phyloP scores from a whole-genome alignment of 257 asterid genomes.

The Salvia hispanica region DNA sequence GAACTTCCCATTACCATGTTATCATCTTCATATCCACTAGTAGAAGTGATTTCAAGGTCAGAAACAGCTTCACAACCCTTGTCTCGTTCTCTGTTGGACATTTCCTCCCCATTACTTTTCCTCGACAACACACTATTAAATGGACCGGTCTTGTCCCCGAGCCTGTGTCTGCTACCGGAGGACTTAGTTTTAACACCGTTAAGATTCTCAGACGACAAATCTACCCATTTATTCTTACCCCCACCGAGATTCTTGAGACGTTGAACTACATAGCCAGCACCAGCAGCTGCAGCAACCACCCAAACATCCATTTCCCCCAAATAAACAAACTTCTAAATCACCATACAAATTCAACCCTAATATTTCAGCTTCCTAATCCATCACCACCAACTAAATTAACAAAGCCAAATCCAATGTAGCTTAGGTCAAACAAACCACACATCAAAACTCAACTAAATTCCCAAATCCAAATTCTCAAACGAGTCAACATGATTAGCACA shows the following conservation, averaged over 20 bases:
- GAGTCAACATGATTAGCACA: conserved; percentile 25
- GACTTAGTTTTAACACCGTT: conserved; percentile 33
- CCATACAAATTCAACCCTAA: conserved; percentile 15
- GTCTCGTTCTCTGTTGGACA: conserved; percentile 32
- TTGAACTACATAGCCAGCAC: conserved; percentile 70
- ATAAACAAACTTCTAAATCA: conserved; percentile 26
- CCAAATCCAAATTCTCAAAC: conserved; percentile 19
- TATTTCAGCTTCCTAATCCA: conserved; percentile 26
- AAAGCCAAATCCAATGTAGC: not conserved
- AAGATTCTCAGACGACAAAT: conserved; percentile 38
- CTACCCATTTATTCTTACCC: conserved; percentile 41
- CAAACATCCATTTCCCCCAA: conserved; percentile 60
- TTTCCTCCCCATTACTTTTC: conserved; percentile 36
- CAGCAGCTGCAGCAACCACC: conserved; percentile 77
- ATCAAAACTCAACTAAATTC: conserved; percentile 9
- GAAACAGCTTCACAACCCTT: conserved; percentile 30
- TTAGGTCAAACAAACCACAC: not conserved
- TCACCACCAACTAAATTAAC: conserved; percentile 11
- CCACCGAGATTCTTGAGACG: conserved; percentile 59
- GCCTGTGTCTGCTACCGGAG: conserved; percentile 27
- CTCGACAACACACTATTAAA: conserved; percentile 23
- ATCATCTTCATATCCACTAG: conserved; percentile 39
- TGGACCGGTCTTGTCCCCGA: conserved; percentile 32
- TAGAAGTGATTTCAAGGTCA: conserved; percentile 43
- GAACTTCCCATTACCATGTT: conserved; percentile 27